These are phyloP conservation scores for Larix sibirica DNA, from an alignment of 83 land plant species.

Conservation along the genomic window DNA sequence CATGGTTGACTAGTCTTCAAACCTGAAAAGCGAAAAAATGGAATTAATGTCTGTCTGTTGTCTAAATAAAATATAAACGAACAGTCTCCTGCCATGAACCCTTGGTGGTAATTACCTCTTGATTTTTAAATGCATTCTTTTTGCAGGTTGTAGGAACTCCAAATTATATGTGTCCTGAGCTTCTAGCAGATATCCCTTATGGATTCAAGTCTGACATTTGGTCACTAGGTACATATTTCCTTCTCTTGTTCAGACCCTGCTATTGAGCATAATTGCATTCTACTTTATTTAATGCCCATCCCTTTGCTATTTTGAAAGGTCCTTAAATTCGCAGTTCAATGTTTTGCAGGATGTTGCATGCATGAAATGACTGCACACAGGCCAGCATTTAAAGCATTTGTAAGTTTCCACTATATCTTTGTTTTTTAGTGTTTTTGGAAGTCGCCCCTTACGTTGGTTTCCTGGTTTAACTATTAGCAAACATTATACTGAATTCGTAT, in stretches of 20 bases:
- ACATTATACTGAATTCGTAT: background rate
- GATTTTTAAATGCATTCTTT: background rate
- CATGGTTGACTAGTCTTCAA: background rate
- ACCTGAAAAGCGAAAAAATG: background rate
- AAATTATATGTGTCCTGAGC: constrained; percentile 60
- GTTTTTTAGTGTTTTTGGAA: background rate
- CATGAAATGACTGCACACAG: constrained; percentile 94
- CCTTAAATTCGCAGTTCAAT: background rate
- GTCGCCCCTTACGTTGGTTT: background rate
- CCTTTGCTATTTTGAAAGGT: background rate
- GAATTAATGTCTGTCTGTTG: background rate
- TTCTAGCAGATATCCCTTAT: constrained; percentile 60
- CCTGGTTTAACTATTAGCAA: background rate
- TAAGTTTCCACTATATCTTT: constrained; percentile 36
- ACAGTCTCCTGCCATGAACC: background rate
- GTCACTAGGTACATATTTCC: constrained; percentile 41
- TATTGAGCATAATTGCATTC: background rate
- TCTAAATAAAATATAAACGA: background rate
- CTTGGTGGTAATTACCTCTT: background rate
- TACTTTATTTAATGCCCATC: background rate
- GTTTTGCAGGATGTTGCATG: constrained; percentile 86
- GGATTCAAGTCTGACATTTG: constrained; percentile 62
- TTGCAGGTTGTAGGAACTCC: constrained; percentile 58
- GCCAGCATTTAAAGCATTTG: constrained; percentile 98
- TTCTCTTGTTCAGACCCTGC: background rate